phyloP scores from a whole-genome alignment of 805 yeast species.

The Sungouiella thailandica region DNA sequence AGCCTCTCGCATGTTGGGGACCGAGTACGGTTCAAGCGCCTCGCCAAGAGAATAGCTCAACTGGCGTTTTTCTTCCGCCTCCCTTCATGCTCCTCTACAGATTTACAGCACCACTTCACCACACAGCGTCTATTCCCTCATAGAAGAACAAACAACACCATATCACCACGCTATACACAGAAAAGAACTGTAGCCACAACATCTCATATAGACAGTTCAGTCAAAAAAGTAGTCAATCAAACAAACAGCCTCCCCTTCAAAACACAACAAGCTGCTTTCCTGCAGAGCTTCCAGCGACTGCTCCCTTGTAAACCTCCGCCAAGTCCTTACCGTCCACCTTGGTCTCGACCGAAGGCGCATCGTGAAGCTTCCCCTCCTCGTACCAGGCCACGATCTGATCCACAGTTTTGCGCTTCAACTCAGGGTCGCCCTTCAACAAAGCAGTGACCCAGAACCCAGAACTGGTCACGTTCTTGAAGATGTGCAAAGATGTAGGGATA shows the following conservation, averaged over 20 bases:
- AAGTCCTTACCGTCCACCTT: slow-evolving; percentile 20
- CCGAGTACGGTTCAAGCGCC: no score
- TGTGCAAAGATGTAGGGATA: slow-evolving; percentile 83
- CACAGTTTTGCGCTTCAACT: slow-evolving; percentile 33
- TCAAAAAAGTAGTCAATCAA: no score
- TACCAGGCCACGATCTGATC: slow-evolving; percentile 37
- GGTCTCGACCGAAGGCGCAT: slow-evolving; percentile 32
- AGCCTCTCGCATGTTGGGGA: no score
- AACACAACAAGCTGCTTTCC: slow-evolving; percentile 38
- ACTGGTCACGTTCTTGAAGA: slow-evolving; percentile 81
- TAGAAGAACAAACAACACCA: neutral
- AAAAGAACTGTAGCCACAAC: no score
- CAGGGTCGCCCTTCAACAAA: slow-evolving; percentile 30
- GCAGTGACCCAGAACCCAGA: slow-evolving; percentile 92
- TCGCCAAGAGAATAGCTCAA: no score
- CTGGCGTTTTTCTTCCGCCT: no score
- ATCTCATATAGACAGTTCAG: no score
- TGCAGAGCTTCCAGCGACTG: slow-evolving; percentile 26
- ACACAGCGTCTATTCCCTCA: no score
- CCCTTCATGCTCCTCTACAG: no score
- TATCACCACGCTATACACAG: neutral
- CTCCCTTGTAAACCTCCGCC: slow-evolving; percentile 26
- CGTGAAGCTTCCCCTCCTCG: slow-evolving; percentile 33
- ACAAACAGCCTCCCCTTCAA: neutral
- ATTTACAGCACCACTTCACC: no score